These are phyloP conservation scores for Ceratocystis ficicola DNA, from an alignment of 2,329 filamentous ascomycete species.

Conservation along the genomic window DNA sequence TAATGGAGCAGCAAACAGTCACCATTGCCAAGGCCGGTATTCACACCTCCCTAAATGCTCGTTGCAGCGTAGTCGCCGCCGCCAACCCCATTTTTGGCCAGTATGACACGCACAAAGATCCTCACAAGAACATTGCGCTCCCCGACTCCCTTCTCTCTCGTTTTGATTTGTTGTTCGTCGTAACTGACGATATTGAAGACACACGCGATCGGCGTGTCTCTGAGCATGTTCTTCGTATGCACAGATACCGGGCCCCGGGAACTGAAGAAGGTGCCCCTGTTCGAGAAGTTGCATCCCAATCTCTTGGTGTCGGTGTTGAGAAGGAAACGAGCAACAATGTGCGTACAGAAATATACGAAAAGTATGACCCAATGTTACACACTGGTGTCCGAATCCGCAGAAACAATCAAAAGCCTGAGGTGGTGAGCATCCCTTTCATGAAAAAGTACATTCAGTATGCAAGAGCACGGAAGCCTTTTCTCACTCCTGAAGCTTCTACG, in stretches of 20 bases:
- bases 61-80: constrained; percentile 90
- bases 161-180: constrained; percentile 96
- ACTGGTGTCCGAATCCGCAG: constrained; percentile 72
- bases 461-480: constrained; percentile 77
- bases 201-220: constrained; percentile 80
- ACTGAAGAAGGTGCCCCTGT: constrained; percentile 91
- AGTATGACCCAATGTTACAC: constrained; percentile 92
- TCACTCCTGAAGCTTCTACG: constrained; percentile 84
- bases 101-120: constrained; percentile 97
- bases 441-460: constrained; percentile 99
- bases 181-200: constrained; percentile 97
- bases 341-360: constrained; percentile 84
- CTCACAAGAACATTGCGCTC: constrained; percentile 94
- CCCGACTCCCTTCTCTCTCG: constrained; percentile 92
- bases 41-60: constrained; percentile 90
- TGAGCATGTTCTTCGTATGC: constrained; percentile 95
- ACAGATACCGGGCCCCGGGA: constrained; percentile 82
- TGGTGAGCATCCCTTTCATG: constrained; percentile 92
- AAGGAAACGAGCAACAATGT: constrained; percentile 59
- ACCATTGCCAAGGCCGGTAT: constrained; percentile 98
- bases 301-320: constrained; percentile 75
- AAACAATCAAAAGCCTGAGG: constrained; percentile 67
- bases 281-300: constrained; percentile 72
- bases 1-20: constrained; percentile 99
- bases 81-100: constrained; percentile 97